A percentile compares a stretch with the other conserved stretches of the same genome.
Conservation (phyloP, 352 stramenopile genomes). For the Phytophthora boehmeriae region DNA sequence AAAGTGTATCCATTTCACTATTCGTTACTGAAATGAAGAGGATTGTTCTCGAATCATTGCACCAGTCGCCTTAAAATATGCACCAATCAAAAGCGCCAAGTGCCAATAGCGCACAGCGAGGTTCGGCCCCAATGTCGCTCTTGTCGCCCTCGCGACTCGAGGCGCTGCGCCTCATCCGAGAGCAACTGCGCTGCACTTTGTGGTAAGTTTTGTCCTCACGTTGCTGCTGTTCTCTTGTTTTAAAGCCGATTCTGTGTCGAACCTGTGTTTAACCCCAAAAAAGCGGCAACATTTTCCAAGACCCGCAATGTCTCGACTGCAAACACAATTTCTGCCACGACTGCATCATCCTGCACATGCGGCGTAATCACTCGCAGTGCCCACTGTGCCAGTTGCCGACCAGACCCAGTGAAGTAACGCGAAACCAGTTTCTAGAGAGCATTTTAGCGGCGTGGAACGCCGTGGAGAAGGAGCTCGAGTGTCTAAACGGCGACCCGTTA, state of each 20-base stretch:
- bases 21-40: no score
- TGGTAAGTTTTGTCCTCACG: constrained; percentile 47
- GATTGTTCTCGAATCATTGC: no score
- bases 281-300: constrained; percentile 77
- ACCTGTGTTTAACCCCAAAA: no score
- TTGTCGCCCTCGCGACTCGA: constrained; percentile 58
- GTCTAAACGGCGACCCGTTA: constrained; percentile 40
- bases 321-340: constrained; percentile 89
- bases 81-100: constrained; percentile 18
- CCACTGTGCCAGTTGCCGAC: constrained; percentile 77
- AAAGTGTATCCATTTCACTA: constrained; percentile 6
- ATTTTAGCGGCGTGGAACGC: constrained; percentile 78
- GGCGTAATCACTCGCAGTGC: constrained; percentile 62
- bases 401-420: constrained; percentile 76
- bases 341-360: constrained; percentile 75
- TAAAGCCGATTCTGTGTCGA: constrained; percentile 1
- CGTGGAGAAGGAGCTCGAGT: constrained; percentile 67
- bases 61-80: constrained; percentile 4
- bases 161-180: constrained; percentile 75
- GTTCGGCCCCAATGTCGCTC: constrained; percentile 52
- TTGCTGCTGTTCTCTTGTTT: neutral
- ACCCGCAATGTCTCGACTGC: constrained; percentile 86
- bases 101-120: neutral
- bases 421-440: constrained; percentile 88
- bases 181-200: constrained; percentile 78